Evolutionary conservation across 2,329 filamentous ascomycete genomes (phyloP).

Genomic region (Orbilia oligospora): DNA sequence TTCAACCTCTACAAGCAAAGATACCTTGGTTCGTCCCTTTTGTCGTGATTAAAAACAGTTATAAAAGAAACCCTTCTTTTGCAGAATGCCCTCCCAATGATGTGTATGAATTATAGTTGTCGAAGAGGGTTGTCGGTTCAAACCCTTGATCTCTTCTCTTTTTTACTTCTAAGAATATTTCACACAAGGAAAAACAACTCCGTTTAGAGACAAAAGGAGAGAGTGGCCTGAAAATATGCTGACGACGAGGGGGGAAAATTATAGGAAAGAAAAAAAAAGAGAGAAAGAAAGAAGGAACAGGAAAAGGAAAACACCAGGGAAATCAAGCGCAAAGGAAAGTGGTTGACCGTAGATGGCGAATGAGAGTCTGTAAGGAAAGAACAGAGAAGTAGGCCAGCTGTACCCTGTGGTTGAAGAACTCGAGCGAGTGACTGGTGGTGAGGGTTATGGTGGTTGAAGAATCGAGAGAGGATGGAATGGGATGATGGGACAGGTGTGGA

Average conservation of each 20-base stretch:
- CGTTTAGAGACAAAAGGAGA: conserved; percentile 48
- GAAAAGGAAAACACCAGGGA: conserved; percentile 7
- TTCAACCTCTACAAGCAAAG: conserved; percentile 29
- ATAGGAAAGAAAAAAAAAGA: no score
- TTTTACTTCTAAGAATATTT: conserved; percentile 18
- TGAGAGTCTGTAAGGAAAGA: conserved; percentile 48
- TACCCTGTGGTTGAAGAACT: conserved; percentile 60
- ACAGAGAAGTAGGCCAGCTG: conserved; percentile 61
- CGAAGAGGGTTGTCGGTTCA: conserved; percentile 16
- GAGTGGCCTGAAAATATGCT: conserved; percentile 31
- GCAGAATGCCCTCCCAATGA: conserved; percentile 12
- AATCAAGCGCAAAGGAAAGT: conserved; percentile 26
- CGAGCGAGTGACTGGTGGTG: conserved; percentile 60
- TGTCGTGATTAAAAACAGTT: conserved; percentile 20
- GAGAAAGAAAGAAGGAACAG: no score
- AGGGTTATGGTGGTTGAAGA: conserved; percentile 32
- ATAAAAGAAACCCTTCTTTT: conserved; percentile 1
- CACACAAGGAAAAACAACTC: conserved; percentile 44
- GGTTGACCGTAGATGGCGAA: conserved; percentile 30
- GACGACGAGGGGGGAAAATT: conserved; percentile 13
- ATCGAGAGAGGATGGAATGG: conserved; percentile 21
- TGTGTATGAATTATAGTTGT: conserved; percentile 21
- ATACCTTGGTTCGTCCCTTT: conserved; percentile 20
- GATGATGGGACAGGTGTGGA: conserved; percentile 1
- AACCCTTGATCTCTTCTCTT: conserved; percentile 9